Conservation (phyloP, 169 alveolate genomes). For the Plasmodium chabaudi region DNA sequence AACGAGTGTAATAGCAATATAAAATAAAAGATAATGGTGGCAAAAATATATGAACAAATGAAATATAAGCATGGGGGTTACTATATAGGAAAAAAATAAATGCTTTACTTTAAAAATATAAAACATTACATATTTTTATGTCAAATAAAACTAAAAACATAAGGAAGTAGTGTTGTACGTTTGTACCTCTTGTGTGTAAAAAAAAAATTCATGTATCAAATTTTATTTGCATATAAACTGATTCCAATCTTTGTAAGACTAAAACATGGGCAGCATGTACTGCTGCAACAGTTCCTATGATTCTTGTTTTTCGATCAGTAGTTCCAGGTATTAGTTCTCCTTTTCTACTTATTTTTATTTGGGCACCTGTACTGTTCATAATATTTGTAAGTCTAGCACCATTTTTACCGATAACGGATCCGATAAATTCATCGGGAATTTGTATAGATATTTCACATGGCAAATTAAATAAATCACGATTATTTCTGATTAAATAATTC, state of each 20-base stretch:
- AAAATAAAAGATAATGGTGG: neutral
- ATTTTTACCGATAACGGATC: constrained; percentile 70
- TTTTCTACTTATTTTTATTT: constrained; percentile 74
- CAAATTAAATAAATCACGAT: constrained; percentile 72
- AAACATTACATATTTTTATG: neutral
- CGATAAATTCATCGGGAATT: constrained; percentile 72
- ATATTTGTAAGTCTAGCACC: constrained; percentile 70
- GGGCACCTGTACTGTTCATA: constrained; percentile 77
- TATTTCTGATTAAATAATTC: constrained; percentile 59
- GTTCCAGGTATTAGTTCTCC: constrained; percentile 75
- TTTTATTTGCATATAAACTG: constrained; percentile 57
- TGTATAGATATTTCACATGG: constrained; percentile 74
- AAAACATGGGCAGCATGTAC: constrained; percentile 77
- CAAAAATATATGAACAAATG: neutral
- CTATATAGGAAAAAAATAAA: neutral
- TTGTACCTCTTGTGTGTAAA: neutral
- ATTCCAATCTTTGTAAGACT: constrained; percentile 65
- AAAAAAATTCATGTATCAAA: neutral
- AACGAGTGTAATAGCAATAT: neutral
- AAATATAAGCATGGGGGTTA: neutral
- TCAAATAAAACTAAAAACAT: constrained; percentile 50
- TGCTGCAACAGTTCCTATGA: constrained; percentile 77
- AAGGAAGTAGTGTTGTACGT: neutral
- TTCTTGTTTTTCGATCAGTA: constrained; percentile 52
- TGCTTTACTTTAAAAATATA: constrained; percentile 6